A percentile compares a stretch with the other conserved stretches of the same genome.
These are phyloP conservation scores for Prunus mongolica DNA, from an alignment of 306 rosid species.

Conservation along the genomic window DNA sequence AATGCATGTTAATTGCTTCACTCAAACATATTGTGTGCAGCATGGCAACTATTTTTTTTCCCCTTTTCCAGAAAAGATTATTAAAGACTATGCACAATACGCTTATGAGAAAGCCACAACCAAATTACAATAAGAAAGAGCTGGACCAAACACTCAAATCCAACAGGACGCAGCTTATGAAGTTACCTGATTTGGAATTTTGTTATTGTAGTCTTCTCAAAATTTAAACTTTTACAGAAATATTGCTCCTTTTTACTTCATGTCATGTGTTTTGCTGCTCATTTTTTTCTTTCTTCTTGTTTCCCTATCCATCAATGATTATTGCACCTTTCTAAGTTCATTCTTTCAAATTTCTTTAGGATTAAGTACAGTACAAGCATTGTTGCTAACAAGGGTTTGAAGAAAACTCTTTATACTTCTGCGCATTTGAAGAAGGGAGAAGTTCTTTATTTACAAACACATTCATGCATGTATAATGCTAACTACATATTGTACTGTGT, in stretches of 20 bases:
- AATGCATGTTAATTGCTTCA: too few relatives aligned
- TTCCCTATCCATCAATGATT: neutral
- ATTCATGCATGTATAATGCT: constrained; percentile 68
- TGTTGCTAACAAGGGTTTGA: constrained; percentile 97
- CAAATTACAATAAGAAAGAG: too few relatives aligned
- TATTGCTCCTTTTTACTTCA: neutral
- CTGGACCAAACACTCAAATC: too few relatives aligned
- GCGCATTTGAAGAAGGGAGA: constrained; percentile 97
- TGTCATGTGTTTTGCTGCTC: neutral
- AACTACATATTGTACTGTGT: neutral
- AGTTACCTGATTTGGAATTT: neutral
- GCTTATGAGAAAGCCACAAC: too few relatives aligned
- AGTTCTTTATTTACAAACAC: constrained; percentile 86
- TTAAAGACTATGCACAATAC: too few relatives aligned
- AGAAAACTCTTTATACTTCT: constrained; percentile 78
- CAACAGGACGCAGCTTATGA: too few relatives aligned
- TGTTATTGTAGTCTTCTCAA: neutral
- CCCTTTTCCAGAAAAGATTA: neutral
- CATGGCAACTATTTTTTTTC: neutral
- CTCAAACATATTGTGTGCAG: too few relatives aligned
- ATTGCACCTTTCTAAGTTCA: constrained; percentile 3
- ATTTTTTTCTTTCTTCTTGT: neutral
- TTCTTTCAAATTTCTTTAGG: constrained; percentile 44
- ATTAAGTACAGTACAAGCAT: constrained; percentile 90
- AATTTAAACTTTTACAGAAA: neutral